phyloP scores from a whole-genome alignment of 331 rosid species.

The Quercus tomentella region DNA sequence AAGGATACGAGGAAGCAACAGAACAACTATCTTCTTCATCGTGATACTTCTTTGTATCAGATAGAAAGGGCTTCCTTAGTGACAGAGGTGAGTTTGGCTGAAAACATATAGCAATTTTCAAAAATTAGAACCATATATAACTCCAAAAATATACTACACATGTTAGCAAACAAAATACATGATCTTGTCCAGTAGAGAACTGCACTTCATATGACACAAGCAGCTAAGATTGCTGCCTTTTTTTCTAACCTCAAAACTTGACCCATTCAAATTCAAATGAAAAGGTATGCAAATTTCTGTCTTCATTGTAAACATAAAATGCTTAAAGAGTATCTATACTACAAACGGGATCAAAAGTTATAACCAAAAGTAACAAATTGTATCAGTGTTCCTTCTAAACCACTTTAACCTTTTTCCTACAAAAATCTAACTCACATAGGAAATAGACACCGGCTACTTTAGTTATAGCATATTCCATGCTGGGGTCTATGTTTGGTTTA shows the following conservation, averaged over 20 bases:
- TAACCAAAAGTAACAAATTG: not conserved
- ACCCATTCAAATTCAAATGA: not conserved
- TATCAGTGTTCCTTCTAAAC: not conserved
- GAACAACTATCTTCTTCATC: conserved; percentile 90
- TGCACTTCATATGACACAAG: not conserved
- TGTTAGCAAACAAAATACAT: not conserved
- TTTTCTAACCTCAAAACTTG: not conserved
- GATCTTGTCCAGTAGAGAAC: not conserved
- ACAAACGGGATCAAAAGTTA: not conserved
- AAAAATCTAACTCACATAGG: not conserved
- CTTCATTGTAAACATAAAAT: not conserved
- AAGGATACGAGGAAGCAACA: conserved; percentile 89
- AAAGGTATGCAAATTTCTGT: not conserved
- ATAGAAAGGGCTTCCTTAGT: conserved; percentile 39
- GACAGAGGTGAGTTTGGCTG: conserved; percentile 77
- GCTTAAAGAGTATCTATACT: not conserved
- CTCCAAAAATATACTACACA: not conserved
- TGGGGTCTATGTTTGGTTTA: not conserved
- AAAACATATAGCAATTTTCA: not conserved
- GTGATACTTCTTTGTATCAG: conserved; percentile 55
- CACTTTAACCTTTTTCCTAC: not conserved
- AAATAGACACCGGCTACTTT: not conserved
- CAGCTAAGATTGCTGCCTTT: not conserved
- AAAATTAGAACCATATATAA: conserved; percentile 13
- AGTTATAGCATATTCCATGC: not conserved